phyloP scores from a whole-genome alignment of 1,139 yeast genomes.

The Candida sojae region DNA sequence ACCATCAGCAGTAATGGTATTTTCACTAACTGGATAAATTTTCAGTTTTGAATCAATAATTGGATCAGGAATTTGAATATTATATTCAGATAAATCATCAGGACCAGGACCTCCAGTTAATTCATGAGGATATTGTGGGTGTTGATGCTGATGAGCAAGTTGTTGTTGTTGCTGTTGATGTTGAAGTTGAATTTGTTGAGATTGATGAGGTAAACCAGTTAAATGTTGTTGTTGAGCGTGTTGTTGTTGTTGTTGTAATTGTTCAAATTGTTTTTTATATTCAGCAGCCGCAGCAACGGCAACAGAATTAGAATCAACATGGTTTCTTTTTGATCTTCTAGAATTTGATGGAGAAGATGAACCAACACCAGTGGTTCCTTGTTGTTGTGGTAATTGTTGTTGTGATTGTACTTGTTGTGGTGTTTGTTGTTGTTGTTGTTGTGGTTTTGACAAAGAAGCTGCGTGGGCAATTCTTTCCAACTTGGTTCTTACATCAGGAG shows the following conservation, averaged over 20 bases:
- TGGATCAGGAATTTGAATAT: slow-evolving; percentile 52
- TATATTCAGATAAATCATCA: slow-evolving; percentile 43
- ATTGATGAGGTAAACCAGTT: slow-evolving; percentile 12
- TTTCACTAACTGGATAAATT: slow-evolving; percentile 49
- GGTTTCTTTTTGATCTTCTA: slow-evolving; percentile 2
- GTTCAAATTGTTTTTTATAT: slow-evolving; percentile 14
- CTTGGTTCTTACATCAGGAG: slow-evolving; percentile 21
- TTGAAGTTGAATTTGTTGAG: slow-evolving; percentile 14
- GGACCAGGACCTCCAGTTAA: slow-evolving; percentile 16
- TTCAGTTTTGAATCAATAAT: slow-evolving; percentile 47
- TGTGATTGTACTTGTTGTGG: slow-evolving; percentile 1
- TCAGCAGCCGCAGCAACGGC: slow-evolving; percentile 7
- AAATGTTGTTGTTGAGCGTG: slow-evolving; percentile 13
- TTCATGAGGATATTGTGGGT: slow-evolving; percentile 20
- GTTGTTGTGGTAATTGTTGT: slow-evolving; percentile 10
- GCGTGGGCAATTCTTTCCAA: slow-evolving; percentile 36
- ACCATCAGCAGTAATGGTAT: slow-evolving; percentile 51
- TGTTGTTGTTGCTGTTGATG: slow-evolving; percentile 17
- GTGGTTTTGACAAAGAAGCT: slow-evolving; percentile 4
- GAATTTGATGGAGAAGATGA: background rate
- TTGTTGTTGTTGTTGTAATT: slow-evolving; percentile 18
- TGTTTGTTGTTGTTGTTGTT: slow-evolving; percentile 1
- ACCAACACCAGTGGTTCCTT: background rate
- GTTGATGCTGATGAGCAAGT: slow-evolving; percentile 17
- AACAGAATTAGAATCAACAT: slow-evolving; percentile 3